Conservation (phyloP, 192 early-diverging fungal genomes). For the Cladochytrium replicatum region DNA sequence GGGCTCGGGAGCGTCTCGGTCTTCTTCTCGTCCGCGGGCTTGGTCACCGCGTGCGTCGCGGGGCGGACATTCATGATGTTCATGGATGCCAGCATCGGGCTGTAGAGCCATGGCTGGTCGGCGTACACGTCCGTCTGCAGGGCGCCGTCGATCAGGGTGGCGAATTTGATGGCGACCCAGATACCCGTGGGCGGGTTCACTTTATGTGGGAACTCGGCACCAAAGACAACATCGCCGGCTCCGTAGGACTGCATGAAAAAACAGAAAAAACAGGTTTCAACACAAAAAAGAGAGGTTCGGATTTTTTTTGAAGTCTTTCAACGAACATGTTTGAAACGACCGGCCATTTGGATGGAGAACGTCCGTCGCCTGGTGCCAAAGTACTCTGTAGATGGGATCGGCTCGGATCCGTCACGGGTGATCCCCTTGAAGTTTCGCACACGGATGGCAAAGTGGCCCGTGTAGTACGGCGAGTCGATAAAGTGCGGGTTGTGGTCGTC, state of each 20-base stretch:
- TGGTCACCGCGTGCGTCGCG: constrained; percentile 21
- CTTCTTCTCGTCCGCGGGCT: constrained; percentile 2
- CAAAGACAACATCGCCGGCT: constrained; percentile 64
- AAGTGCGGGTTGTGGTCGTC: constrained; percentile 51
- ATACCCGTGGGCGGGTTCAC: constrained; percentile 55
- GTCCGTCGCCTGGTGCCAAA: constrained; percentile 51
- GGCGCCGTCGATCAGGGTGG: constrained; percentile 67
- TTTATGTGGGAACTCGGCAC: constrained; percentile 63
- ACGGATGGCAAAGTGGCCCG: constrained; percentile 54
- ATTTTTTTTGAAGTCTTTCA: neutral
- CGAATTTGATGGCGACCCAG: constrained; percentile 62
- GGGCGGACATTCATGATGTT: constrained; percentile 52
- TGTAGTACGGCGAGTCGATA: constrained; percentile 55
- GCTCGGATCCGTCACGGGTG: constrained; percentile 24
- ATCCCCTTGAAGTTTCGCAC: constrained; percentile 55
- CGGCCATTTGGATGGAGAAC: constrained; percentile 63
- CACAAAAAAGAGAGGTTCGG: neutral
- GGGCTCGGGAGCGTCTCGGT: constrained; percentile 15
- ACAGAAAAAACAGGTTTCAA: too few species aligned
- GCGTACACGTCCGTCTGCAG: constrained; percentile 57
- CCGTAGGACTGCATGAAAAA: constrained; percentile 40
- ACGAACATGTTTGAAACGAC: constrained; percentile 59
- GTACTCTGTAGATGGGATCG: constrained; percentile 29
- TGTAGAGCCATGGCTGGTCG: constrained; percentile 63
- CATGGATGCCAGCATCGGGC: constrained; percentile 62